phyloP scores from a whole-genome alignment of 257 asterid genomes.

The Fraxinus cuspidata region DNA sequence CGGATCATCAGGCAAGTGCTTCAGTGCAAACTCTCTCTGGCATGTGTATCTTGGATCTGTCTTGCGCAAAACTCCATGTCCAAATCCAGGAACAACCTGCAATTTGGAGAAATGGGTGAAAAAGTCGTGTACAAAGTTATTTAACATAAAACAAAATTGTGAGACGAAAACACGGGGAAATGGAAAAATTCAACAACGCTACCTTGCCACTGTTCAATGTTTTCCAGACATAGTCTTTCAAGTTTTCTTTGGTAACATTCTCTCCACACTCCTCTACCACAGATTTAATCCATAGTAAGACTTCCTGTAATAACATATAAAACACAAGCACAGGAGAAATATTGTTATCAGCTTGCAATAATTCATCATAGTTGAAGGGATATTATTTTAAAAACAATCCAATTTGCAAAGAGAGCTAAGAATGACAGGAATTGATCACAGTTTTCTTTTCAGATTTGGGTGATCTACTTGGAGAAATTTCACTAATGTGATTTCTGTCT shows the following conservation, averaged over 20 bases:
- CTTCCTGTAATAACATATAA: conserved; percentile 63
- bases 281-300: conserved; percentile 88
- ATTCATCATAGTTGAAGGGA: too few species aligned
- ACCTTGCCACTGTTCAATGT: conserved; percentile 97
- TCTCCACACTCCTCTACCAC: conserved; percentile 95
- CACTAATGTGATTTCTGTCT: too few species aligned
- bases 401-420: background rate
- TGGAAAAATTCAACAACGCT: conserved; percentile 18
- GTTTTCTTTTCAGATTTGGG: too few species aligned
- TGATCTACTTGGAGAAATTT: too few species aligned
- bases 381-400: background rate
- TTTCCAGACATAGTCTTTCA: conserved; percentile 88
- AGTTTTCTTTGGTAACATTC: conserved; percentile 75
- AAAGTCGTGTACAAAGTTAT: background rate
- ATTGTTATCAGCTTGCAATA: background rate
- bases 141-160: background rate
- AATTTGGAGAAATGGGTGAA: background rate
- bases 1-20: conserved; percentile 93
- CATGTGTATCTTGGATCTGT: conserved; percentile 94
- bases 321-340: conserved; percentile 18
- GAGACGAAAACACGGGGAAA: background rate
- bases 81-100: conserved; percentile 97
- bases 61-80: conserved; percentile 88
- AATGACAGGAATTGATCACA: background rate
- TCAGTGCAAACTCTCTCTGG: conserved; percentile 89